These are phyloP conservation scores for Trichoderma gamsii DNA, from an alignment of 495 filamentous ascomycete genomes.

Conservation along the genomic window DNA sequence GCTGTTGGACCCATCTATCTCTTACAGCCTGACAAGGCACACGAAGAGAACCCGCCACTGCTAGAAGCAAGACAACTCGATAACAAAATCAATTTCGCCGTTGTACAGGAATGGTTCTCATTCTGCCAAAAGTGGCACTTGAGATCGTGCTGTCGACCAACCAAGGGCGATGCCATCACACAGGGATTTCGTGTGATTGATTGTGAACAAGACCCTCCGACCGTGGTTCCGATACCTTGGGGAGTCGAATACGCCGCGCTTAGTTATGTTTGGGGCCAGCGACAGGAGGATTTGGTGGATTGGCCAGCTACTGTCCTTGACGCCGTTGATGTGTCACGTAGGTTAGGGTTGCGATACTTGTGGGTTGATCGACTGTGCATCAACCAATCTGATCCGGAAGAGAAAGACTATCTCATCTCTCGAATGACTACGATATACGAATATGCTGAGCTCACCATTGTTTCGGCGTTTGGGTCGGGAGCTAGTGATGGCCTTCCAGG, in stretches of 20 bases:
- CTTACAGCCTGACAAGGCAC: conserved; percentile 3
- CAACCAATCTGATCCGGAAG: conserved; percentile 16
- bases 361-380: conserved; percentile 27
- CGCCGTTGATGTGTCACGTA: conserved; percentile 21
- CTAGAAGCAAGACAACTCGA: neutral
- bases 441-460: conserved; percentile 24
- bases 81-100: neutral
- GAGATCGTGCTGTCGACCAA: conserved; percentile 14
- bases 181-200: conserved; percentile 20
- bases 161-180: conserved; percentile 9
- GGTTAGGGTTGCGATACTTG: conserved; percentile 22
- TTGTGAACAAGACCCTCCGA: conserved; percentile 10
- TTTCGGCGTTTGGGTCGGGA: conserved; percentile 24
- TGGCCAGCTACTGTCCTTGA: conserved; percentile 19
- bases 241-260: conserved; percentile 19
- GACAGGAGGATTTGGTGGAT: neutral
- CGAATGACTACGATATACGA: conserved; percentile 28
- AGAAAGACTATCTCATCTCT: conserved; percentile 25
- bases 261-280: conserved; percentile 20
- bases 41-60: neutral
- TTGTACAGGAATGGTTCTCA: conserved; percentile 14
- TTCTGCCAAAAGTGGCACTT: conserved; percentile 15
- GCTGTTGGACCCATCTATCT: conserved; percentile 21
- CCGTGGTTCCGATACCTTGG: conserved; percentile 15
- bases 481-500: conserved; percentile 27